Evolutionary conservation across 257 asterid species (phyloP).

Genomic region (Lantana camara): DNA sequence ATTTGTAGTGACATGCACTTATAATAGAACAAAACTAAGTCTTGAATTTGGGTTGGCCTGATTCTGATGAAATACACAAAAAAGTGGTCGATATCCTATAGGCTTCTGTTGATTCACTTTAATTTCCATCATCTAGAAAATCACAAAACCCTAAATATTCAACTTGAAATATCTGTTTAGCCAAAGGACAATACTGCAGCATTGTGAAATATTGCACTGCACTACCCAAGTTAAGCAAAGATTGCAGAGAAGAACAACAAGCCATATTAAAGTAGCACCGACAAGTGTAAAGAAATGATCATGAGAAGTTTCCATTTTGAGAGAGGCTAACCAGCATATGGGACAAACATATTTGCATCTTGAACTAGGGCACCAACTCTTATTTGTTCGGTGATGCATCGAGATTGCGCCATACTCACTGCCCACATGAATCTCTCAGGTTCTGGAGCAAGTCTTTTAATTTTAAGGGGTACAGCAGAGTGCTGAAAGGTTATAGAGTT

Average conservation of each 20-base stretch:
- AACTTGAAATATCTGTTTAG: not conserved
- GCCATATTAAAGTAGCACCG: constrained; percentile 8
- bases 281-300: constrained; percentile 1
- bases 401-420: constrained; percentile 83
- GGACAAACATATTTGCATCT: constrained; percentile 85
- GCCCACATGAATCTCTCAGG: constrained; percentile 98
- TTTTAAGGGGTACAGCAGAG: constrained; percentile 88
- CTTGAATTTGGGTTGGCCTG: constrained; percentile 11
- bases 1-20: not conserved
- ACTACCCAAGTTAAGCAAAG: constrained; percentile 8
- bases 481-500: constrained; percentile 51
- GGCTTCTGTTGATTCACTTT: constrained; percentile 1
- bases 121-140: constrained; percentile 12
- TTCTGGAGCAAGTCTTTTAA: constrained; percentile 88
- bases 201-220: not conserved
- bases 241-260: not conserved
- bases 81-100: constrained; percentile 17
- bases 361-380: constrained; percentile 90
- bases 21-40: constrained; percentile 6
- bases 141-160: not conserved
- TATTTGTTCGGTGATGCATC: constrained; percentile 69
- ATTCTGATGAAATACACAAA: constrained; percentile 7
- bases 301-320: not conserved
- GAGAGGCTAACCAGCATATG: constrained; percentile 92
- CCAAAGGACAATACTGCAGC: not conserved